Base-by-base conservation (phyloP, 2,329 filamentous ascomycete genomes). In the Ceratocystis smalleyi region DNA sequence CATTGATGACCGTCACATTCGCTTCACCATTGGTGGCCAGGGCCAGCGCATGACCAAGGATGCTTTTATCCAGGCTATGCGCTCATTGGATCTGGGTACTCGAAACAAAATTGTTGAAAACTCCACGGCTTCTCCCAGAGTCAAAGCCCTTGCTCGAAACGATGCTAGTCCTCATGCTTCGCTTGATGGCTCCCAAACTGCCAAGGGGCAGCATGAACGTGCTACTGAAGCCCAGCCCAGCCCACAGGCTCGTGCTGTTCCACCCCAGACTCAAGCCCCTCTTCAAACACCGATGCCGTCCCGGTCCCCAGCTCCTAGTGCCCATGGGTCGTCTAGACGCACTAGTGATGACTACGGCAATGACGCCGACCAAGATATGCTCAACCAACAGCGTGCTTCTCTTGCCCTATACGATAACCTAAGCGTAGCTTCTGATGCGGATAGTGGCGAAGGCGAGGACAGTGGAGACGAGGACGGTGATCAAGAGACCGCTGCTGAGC, bases 21-120 rank as follows among this genome's bases (percentile, higher is more conserved):
- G 88, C 15, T 92, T 91, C 73, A 91, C 85, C 0, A 87, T 92
- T 68, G 83, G 81, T 55, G 83, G 85, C 43, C 82, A 84, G n/a
- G 87, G 87, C 5, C 79, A 80, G 67, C 83, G 88, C 59, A 86
- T 94, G 82, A 91, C 81, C 67, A 91, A 91, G 74, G 83, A 86
- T 3, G 87, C 91, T 70, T 92, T 94, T 71, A 83, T 94, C 67
- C 77, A 80, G 59, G 84, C 89, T 71, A 85, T 94, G 70, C 83
- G 84, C 68, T 82, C 84, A 68, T 78, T 92, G 66, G 87, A 92
- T 71, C 81, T 82, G 27, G 83, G 83, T 70, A 83, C 84, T 15
- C 79, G 80, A 5, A 76, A 75, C 43, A 78, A 82, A 66, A 77
- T 83, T 1, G 74, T 83, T 3, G 78, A 81, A 45, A 75, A 77